These are phyloP conservation scores for Ophiostoma angusticollis DNA, from an alignment of 2,329 filamentous ascomycete genomes.

Conservation along the genomic window DNA sequence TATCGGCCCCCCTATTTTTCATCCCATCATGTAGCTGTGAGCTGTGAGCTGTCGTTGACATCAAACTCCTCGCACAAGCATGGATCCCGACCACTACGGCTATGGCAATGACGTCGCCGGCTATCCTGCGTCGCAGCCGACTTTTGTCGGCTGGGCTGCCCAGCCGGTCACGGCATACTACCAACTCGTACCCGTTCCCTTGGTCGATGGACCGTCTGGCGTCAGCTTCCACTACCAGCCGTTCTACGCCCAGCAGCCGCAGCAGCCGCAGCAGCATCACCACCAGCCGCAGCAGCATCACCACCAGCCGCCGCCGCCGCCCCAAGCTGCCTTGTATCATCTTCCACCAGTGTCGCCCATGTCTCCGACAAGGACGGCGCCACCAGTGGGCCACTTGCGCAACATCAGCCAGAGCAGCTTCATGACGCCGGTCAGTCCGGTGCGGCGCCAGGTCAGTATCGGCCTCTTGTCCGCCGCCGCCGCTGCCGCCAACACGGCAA, in stretches of 20 bases:
- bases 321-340: background rate
- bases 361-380: background rate
- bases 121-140: no score
- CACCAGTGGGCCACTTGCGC: no score
- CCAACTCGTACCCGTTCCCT: constrained; percentile 7
- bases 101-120: no score
- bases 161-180: constrained; percentile 4
- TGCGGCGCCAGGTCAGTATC: constrained; percentile 4
- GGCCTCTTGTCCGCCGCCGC: background rate
- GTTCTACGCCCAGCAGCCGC: constrained; percentile 2
- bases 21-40: no score
- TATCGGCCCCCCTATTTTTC: no score
- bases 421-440: background rate
- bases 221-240: background rate
- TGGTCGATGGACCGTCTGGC: no score
- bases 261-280: background rate
- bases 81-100: no score
- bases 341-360: constrained; percentile 6
- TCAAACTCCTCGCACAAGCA: no score
- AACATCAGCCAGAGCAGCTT: no score
- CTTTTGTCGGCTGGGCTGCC: constrained; percentile 2
- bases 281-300: background rate
- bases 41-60: no score
- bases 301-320: background rate
- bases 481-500: background rate